Conservation (phyloP, 2,329 filamentous ascomycete species). For the Pleoardoris graminearum region DNA sequence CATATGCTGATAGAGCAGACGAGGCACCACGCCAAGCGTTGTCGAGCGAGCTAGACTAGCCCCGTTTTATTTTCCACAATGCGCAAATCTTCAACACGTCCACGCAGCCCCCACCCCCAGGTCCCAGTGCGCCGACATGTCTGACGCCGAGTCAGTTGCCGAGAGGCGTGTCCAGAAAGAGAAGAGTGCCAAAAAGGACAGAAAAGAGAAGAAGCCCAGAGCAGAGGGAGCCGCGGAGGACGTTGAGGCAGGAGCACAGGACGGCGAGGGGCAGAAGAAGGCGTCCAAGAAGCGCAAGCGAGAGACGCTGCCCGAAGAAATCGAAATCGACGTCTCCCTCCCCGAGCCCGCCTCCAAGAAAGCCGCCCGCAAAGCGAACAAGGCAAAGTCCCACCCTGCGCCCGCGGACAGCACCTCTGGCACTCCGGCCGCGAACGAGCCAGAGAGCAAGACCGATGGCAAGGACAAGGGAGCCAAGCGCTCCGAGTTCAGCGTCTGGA, state of each 20-base stretch:
- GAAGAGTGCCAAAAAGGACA: conserved; percentile 34
- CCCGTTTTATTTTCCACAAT: conserved; percentile 5
- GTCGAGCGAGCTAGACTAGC: conserved; percentile 1
- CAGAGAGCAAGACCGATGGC: conserved; percentile 42
- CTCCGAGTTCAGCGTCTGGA: conserved; percentile 87
- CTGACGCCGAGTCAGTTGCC: background rate
- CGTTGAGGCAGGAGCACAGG: conserved; percentile 9
- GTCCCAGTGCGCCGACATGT: background rate
- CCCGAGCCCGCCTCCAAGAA: conserved; percentile 96
- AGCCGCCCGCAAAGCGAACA: conserved; percentile 85
- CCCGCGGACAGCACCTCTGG: conserved; percentile 21
- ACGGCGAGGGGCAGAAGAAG: conserved; percentile 22
- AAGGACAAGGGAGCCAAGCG: conserved; percentile 55
- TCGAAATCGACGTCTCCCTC: conserved; percentile 86
- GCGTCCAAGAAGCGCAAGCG: conserved; percentile 53
- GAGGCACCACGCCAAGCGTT: conserved; percentile 1
- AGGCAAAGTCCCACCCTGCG: conserved; percentile 62
- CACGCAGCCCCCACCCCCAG: background rate
- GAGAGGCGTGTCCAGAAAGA: conserved; percentile 21
- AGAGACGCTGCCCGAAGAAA: conserved; percentile 64
- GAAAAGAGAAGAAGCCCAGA: conserved; percentile 28
- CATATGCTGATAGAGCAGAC: background rate
- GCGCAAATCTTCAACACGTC: conserved; percentile 1
- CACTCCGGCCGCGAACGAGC: conserved; percentile 13
- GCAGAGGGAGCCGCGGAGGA: conserved; percentile 22